Percentiles rank a stretch among this genome's conserved stretches.
Conservation (phyloP, 2,329 filamentous ascomycete genomes). For the Colletotrichum acutatum region DNA sequence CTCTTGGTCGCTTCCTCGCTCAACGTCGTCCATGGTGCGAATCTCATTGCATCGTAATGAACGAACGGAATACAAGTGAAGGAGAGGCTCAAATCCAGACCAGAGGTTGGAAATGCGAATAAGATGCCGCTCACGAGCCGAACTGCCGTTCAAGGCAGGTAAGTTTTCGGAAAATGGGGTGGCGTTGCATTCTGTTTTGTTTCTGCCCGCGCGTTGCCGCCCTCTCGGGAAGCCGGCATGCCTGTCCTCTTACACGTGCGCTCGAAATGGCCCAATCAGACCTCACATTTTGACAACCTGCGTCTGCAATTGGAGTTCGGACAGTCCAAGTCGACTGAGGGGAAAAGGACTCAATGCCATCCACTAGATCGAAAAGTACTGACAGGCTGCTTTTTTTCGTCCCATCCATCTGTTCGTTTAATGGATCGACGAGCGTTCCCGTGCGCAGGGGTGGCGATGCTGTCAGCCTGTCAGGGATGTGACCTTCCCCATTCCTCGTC, state of each 20-base stretch:
- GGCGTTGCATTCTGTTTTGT: not conserved
- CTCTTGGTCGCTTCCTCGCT: conserved; percentile 6
- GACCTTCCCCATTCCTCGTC: not conserved
- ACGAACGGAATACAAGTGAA: not conserved
- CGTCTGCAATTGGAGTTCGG: not conserved
- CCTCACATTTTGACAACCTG: not conserved
- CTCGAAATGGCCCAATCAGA: not conserved
- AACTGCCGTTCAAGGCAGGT: not conserved
- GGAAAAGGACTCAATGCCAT: not conserved
- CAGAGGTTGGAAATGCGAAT: not conserved
- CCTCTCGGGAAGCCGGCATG: not conserved
- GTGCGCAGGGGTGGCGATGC: not conserved
- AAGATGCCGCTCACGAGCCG: not conserved
- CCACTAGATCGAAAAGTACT: not conserved
- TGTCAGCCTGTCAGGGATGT: not conserved
- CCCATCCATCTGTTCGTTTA: not conserved
- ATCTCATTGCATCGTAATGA: not conserved
- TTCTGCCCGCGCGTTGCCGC: not conserved
- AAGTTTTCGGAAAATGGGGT: not conserved
- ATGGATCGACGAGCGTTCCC: not conserved
- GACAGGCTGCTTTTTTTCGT: not conserved
- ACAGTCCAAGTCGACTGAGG: not conserved
- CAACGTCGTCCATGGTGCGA: conserved; percentile 9
- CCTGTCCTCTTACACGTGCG: not conserved
- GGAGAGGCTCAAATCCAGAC: not conserved